These are phyloP conservation scores for Aspergillus cejpii DNA, from an alignment of 2,329 filamentous ascomycete species.

Conservation along the genomic window DNA sequence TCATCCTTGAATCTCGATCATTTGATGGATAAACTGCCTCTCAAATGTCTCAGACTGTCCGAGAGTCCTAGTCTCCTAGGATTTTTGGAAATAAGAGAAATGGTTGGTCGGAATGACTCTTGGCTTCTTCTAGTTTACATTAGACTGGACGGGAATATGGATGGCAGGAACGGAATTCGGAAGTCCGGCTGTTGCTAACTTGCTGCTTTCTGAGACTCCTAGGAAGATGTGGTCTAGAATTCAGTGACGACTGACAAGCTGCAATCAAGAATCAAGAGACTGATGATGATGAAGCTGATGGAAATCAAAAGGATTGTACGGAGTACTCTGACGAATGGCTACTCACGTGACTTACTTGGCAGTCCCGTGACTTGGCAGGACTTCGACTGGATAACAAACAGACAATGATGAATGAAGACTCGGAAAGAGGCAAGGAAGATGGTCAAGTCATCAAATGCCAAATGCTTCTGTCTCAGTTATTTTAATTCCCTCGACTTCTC, in stretches of 20 bases:
- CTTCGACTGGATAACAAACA: neutral
- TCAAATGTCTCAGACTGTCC: constrained; percentile 16
- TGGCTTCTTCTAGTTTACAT: constrained; percentile 20
- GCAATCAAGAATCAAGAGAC: neutral
- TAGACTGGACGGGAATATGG: neutral
- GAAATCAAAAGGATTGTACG: neutral
- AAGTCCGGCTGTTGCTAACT: neutral
- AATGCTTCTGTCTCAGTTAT: too few relatives aligned
- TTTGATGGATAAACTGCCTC: too few relatives aligned
- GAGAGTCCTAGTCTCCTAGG: constrained; percentile 1
- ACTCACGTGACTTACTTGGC: constrained; percentile 1
- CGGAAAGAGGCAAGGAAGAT: too few relatives aligned
- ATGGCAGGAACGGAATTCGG: neutral
- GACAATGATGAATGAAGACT: too few relatives aligned
- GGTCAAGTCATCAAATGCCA: too few relatives aligned
- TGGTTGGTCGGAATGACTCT: constrained; percentile 10
- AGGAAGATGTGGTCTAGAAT: neutral
- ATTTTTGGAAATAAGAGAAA: neutral
- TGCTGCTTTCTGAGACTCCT: neutral
- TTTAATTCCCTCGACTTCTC: too few relatives aligned
- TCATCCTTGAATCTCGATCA: neutral
- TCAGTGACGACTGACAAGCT: neutral
- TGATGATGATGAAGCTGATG: neutral
- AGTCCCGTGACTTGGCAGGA: constrained; percentile 1
- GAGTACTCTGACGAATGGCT: too few relatives aligned